Evolutionary conservation across 2,329 filamentous ascomycete species (phyloP).

Genomic region (Cyclaneusma minus): DNA sequence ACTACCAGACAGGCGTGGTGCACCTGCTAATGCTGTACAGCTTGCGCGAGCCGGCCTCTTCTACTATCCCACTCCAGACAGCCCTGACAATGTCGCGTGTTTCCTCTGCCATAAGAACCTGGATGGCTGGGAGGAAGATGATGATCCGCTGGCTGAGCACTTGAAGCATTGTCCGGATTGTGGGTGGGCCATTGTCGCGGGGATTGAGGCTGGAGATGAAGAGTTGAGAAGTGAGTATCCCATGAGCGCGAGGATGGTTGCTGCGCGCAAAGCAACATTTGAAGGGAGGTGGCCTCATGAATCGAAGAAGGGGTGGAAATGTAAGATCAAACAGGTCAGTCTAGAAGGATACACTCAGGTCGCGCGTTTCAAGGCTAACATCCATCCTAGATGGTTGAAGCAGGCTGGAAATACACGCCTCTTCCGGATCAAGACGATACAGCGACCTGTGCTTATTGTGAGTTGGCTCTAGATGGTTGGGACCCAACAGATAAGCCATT

Average conservation of each 20-base stretch:
- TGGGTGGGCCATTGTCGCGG: constrained; percentile 67
- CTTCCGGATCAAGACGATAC: constrained; percentile 73
- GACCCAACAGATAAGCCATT: constrained; percentile 81
- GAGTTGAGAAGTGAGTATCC: constrained; percentile 61
- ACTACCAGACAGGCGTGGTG: neutral
- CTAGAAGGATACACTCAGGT: neutral
- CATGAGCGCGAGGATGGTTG: constrained; percentile 50
- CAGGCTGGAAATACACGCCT: constrained; percentile 89
- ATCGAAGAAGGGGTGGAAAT: constrained; percentile 72
- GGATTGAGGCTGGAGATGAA: constrained; percentile 43
- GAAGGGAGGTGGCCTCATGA: constrained; percentile 81
- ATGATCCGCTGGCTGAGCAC: constrained; percentile 75
- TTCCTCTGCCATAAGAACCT: constrained; percentile 74
- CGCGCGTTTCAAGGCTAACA: constrained; percentile 10
- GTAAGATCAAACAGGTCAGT: constrained; percentile 68
- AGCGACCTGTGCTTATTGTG: constrained; percentile 83
- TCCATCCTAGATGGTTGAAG: constrained; percentile 58
- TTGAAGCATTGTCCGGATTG: constrained; percentile 68
- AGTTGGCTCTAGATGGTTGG: constrained; percentile 84
- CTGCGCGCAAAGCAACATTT: constrained; percentile 74
- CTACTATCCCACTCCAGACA: constrained; percentile 60
- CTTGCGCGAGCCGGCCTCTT: constrained; percentile 86
- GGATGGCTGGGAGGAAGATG: constrained; percentile 82
- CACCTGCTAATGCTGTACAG: constrained; percentile 26
- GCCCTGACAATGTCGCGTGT: constrained; percentile 78